A percentile compares a stretch with the other conserved stretches of the same genome.
Conservation (phyloP, 2,329 filamentous ascomycete genomes). For the Sclerotinia sclerotiorum region DNA sequence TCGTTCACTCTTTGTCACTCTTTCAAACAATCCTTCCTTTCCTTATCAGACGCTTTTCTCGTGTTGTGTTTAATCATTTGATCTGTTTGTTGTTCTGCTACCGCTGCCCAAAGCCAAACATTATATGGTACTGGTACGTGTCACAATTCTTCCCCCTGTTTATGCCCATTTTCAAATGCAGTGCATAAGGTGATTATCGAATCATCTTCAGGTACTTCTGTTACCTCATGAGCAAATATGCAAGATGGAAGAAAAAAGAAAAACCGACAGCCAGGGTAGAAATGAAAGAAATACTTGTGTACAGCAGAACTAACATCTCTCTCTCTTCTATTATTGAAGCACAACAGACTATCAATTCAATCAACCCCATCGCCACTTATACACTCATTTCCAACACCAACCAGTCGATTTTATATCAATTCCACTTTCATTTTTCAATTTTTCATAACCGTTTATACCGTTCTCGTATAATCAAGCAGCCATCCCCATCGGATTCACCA, state of each 20-base stretch:
- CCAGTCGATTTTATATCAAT: neutral
- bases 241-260: neutral
- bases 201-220: slow-evolving; percentile 1
- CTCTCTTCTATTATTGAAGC: slow-evolving; percentile 10
- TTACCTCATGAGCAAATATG: neutral
- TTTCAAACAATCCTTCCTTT: neutral
- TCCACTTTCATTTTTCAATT: slow-evolving; percentile 8
- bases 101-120: slow-evolving; percentile 5
- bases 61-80: slow-evolving; percentile 16
- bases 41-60: neutral
- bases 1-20: slow-evolving; percentile 7
- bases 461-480: slow-evolving; percentile 8
- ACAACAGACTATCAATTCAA: slow-evolving; percentile 3
- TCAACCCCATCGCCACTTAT: neutral
- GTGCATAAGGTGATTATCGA: slow-evolving; percentile 14
- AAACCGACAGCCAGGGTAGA: slow-evolving; percentile 11
- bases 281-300: neutral
- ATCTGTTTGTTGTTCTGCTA: neutral
- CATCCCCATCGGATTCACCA: slow-evolving; percentile 1
- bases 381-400: slow-evolving; percentile 16
- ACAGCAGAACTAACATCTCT: slow-evolving; percentile 17
- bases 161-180: slow-evolving; percentile 7
- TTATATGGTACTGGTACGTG: slow-evolving; percentile 16
- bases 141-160: slow-evolving; percentile 18
- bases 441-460: neutral